phyloP scores from a whole-genome alignment of 257 asterid species.

The Ajuga chamaepitys region DNA sequence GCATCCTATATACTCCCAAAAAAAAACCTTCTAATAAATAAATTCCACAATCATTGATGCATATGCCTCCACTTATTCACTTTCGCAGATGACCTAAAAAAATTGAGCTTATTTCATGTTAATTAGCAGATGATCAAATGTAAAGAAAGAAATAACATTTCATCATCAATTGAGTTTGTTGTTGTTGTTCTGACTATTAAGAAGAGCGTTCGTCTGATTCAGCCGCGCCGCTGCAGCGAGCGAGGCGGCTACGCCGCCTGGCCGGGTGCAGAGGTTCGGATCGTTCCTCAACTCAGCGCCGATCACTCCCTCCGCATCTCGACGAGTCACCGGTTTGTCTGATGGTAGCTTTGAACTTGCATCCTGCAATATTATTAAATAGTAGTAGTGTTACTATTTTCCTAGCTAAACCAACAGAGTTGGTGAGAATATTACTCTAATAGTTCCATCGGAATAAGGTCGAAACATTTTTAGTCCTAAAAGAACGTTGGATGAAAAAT shows the following conservation, averaged over 20 bases:
- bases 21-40: background rate
- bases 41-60: background rate
- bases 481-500: too few relatives aligned
- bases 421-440: too few relatives aligned
- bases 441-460: too few relatives aligned
- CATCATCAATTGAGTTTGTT: background rate
- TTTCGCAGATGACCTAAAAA: background rate
- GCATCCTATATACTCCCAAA: background rate
- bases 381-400: too few relatives aligned
- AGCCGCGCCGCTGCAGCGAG: slow-evolving; percentile 95
- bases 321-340: slow-evolving; percentile 80
- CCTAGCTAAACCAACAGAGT: too few relatives aligned
- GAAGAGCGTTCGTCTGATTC: slow-evolving; percentile 40
- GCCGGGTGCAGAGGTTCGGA: slow-evolving; percentile 86
- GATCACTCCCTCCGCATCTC: slow-evolving; percentile 96
- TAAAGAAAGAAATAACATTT: background rate
- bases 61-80: background rate
- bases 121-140: background rate
- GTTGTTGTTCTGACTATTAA: background rate
- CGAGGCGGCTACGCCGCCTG: slow-evolving; percentile 94
- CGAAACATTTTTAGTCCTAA: too few relatives aligned
- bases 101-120: background rate
- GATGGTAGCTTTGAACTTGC: slow-evolving; percentile 85
- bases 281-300: slow-evolving; percentile 95
- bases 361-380: slow-evolving; percentile 31